A percentile compares a stretch with the other conserved stretches of the same genome.
These are phyloP conservation scores for Microsporum canis DNA, from an alignment of 2,329 filamentous ascomycete species.

Conservation along the genomic window DNA sequence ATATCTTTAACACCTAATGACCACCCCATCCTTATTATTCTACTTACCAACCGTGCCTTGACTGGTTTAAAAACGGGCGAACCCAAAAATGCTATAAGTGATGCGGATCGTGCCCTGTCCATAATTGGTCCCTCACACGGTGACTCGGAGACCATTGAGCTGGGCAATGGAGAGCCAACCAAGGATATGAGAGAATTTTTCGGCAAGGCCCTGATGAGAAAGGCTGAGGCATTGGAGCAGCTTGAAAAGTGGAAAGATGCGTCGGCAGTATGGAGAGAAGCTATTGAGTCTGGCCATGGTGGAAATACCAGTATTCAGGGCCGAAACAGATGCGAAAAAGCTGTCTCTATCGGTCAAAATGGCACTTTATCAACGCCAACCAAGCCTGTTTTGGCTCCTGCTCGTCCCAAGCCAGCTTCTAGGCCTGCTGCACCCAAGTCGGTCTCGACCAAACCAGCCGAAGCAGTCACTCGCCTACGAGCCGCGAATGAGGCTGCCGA, in stretches of 20 bases:
- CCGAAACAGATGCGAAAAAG: conserved; percentile 78
- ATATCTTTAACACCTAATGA: conserved; percentile 60
- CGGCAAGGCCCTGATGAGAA: conserved; percentile 84
- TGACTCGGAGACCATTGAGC: conserved; percentile 64
- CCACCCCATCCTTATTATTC: conserved; percentile 77
- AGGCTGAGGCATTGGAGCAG: conserved; percentile 89
- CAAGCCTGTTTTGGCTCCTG: conserved; percentile 22
- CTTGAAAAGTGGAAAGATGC: conserved; percentile 91
- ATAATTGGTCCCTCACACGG: conserved; percentile 72
- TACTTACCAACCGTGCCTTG: conserved; percentile 81
- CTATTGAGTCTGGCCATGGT: conserved; percentile 77
- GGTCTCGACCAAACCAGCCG: conserved; percentile 43
- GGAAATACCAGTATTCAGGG: conserved; percentile 74
- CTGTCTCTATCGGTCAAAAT: conserved; percentile 55
- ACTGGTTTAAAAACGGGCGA: conserved; percentile 87
- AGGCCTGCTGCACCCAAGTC: conserved; percentile 29
- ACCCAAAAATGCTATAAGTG: conserved; percentile 71
- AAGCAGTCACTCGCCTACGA: conserved; percentile 71
- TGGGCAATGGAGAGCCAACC: conserved; percentile 50
- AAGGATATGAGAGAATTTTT: conserved; percentile 91
- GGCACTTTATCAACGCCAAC: conserved; percentile 35
- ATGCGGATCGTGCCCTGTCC: conserved; percentile 68
- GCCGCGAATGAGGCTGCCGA: conserved; percentile 78
- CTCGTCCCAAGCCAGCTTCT: conserved; percentile 23
- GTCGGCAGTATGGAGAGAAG: conserved; percentile 63